Evolutionary conservation across 2,329 filamentous ascomycete genomes (phyloP).

Genomic region (Aureobasidium zeae): DNA sequence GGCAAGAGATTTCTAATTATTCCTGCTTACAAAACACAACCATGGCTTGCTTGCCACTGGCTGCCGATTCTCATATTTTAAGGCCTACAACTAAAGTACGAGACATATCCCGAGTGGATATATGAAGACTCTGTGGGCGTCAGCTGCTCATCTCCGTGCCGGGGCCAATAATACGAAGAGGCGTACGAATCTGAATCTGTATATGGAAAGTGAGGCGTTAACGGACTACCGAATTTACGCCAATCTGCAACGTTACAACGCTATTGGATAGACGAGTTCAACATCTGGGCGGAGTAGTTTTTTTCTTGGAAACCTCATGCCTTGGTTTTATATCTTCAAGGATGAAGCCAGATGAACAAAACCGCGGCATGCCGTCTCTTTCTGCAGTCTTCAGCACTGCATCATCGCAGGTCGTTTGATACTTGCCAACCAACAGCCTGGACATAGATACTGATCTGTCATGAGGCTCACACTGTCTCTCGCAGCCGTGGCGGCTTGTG

Average conservation of each 20-base stretch:
- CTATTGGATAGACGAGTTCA: constrained; percentile 6
- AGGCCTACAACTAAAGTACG: too few species aligned
- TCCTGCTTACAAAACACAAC: too few species aligned
- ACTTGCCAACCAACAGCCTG: background rate
- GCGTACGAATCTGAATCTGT: background rate
- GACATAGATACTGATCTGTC: background rate
- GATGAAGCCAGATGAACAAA: background rate
- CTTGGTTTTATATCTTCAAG: background rate
- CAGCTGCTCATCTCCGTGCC: constrained; percentile 2
- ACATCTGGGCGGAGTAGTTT: background rate
- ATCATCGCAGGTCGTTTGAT: background rate
- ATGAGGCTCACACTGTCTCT: constrained; percentile 10
- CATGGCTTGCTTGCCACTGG: too few species aligned
- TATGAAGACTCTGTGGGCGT: too few species aligned
- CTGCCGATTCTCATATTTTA: too few species aligned
- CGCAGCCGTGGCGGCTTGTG: constrained; percentile 12
- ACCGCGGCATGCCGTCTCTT: background rate
- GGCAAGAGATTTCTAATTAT: too few species aligned
- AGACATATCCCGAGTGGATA: too few species aligned
- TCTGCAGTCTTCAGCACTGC: background rate
- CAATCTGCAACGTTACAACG: constrained; percentile 9
- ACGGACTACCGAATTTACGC: constrained; percentile 8
- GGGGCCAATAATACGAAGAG: constrained; percentile 13
- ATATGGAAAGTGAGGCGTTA: constrained; percentile 9
- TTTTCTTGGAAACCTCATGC: background rate